Evolutionary conservation across 192 early-diverging fungal species (phyloP).

Genomic region (Dimargaris xerosporica): DNA sequence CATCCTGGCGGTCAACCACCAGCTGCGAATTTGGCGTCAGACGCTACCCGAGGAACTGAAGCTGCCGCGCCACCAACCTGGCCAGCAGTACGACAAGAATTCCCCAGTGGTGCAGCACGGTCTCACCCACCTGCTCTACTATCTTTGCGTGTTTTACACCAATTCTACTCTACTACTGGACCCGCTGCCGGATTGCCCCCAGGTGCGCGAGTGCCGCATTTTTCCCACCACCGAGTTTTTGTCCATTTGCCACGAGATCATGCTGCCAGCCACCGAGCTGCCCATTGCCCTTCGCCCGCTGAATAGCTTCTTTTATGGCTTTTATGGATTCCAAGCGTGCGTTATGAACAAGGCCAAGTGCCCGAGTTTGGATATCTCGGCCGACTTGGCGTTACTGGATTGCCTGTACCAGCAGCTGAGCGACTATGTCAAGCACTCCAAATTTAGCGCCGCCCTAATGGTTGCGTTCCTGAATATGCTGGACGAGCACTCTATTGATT

Average conservation of each 20-base stretch:
- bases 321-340: not conserved
- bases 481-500: not conserved
- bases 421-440: not conserved
- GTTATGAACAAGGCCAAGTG: not conserved
- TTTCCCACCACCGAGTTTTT: not conserved
- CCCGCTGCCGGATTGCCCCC: not conserved
- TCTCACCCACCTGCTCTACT: not conserved
- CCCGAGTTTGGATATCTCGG: not conserved
- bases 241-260: not conserved
- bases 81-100: not conserved
- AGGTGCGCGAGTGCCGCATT: not conserved
- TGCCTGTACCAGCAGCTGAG: not conserved
- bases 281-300: conserved; percentile 1
- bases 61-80: not conserved
- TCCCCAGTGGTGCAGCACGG: not conserved
- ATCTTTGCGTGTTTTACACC: conserved; percentile 3
- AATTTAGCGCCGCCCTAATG: not conserved
- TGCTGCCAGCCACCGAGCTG: not conserved
- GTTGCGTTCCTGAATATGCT: not conserved
- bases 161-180: not conserved
- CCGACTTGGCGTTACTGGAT: not conserved
- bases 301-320: conserved; percentile 5
- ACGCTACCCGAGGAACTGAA: not conserved
- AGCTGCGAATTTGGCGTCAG: not conserved
- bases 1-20: not conserved